A percentile compares a stretch with the other conserved stretches of the same genome.
These are phyloP conservation scores for Cutaneotrichosporon sp. DNA, from an alignment of 1,284 basidiomycete species.

Conservation along the genomic window DNA sequence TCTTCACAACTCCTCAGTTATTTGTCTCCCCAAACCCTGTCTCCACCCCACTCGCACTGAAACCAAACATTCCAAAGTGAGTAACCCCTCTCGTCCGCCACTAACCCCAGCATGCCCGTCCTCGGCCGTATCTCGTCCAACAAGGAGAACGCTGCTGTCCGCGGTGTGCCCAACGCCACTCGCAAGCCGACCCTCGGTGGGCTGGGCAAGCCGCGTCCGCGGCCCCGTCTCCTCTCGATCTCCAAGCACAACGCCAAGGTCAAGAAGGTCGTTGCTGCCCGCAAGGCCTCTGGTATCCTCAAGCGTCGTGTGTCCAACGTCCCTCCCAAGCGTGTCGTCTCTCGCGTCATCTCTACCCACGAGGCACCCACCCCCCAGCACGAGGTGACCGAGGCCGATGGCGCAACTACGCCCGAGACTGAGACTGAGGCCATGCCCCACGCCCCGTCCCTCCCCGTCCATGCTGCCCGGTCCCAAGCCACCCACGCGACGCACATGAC, in stretches of 20 bases:
- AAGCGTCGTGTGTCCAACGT: constrained; percentile 6
- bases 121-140: constrained; percentile 21
- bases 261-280: constrained; percentile 1
- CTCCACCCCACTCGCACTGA: not conserved
- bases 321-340: not conserved
- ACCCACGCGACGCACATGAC: not conserved
- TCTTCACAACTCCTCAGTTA: no score
- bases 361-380: no score
- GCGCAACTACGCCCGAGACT: no score
- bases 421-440: not conserved
- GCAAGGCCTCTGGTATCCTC: constrained; percentile 21
- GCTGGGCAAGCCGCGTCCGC: constrained; percentile 2
- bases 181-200: constrained; percentile 12
- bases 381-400: no score
- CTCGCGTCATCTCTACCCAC: no score
- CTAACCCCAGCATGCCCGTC: not conserved
- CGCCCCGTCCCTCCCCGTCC: not conserved
- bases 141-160: constrained; percentile 22
- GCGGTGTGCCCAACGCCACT: constrained; percentile 8
- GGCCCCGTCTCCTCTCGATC: not conserved
- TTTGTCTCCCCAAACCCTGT: no score
- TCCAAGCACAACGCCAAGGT: constrained; percentile 12
- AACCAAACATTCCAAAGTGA: not conserved
- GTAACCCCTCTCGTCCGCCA: not conserved
- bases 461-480: no score